Evolutionary conservation across 2,329 filamentous ascomycete genomes (phyloP).

Genomic region (Trichoderma sp.): DNA sequence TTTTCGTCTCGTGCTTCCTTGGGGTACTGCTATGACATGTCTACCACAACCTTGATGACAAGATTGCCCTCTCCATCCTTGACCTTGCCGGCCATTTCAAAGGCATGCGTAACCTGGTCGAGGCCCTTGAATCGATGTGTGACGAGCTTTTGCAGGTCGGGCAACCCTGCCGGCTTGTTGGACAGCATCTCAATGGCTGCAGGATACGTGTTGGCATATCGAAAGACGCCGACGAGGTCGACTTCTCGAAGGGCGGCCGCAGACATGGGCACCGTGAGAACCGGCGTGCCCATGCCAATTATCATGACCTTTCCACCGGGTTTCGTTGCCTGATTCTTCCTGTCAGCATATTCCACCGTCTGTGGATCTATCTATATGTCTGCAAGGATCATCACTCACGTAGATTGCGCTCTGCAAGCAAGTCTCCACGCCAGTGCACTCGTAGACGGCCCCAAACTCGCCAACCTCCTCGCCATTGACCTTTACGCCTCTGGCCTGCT

Average conservation of each 20-base stretch:
- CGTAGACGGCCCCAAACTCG: constrained; percentile 70
- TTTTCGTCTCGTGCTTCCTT: neutral
- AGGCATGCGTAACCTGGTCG: constrained; percentile 64
- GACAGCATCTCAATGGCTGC: constrained; percentile 55
- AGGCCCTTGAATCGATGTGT: constrained; percentile 71
- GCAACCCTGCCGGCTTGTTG: constrained; percentile 54
- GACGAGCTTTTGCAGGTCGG: constrained; percentile 67
- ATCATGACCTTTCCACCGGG: constrained; percentile 71
- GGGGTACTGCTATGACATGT: constrained; percentile 40
- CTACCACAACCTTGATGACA: constrained; percentile 73
- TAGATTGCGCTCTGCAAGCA: constrained; percentile 77
- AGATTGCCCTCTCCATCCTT: constrained; percentile 70
- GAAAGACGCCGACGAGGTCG: constrained; percentile 70
- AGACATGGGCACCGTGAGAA: constrained; percentile 69
- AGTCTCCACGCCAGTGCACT: constrained; percentile 77
- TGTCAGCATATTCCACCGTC: constrained; percentile 4
- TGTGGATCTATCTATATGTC: neutral
- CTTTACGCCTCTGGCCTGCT: constrained; percentile 43
- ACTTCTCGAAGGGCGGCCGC: constrained; percentile 70
- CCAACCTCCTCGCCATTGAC: constrained; percentile 53
- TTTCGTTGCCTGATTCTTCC: constrained; percentile 52
- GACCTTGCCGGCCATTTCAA: constrained; percentile 71
- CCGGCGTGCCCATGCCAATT: constrained; percentile 72
- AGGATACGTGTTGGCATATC: constrained; percentile 75
- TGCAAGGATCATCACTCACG: constrained; percentile 37